Percentiles rank a stretch among this genome's conserved stretches.
Evolutionary conservation across 2,329 filamentous ascomycete genomes (phyloP).

Genomic region (Dactylellina cionopaga): DNA sequence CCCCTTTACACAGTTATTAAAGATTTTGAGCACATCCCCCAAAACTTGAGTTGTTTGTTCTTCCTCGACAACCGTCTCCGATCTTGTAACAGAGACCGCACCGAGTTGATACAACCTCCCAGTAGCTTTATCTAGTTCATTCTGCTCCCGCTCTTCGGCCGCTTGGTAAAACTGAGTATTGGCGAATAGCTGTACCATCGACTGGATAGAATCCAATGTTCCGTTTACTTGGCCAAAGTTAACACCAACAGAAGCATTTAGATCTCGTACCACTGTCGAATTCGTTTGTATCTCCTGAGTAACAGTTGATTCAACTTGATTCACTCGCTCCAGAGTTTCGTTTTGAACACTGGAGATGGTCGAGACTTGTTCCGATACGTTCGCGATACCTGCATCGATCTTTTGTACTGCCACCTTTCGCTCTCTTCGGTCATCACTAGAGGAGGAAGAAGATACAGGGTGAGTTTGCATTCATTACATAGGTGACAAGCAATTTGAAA

Average conservation of each 20-base stretch:
- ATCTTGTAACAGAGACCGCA: not conserved
- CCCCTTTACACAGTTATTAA: not conserved
- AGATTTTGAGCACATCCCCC: not conserved
- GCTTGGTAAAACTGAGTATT: not conserved
- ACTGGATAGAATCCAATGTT: conserved; percentile 7
- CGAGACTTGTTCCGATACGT: not conserved
- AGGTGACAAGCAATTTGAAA: not conserved
- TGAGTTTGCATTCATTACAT: too few relatives aligned
- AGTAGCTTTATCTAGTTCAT: conserved; percentile 10
- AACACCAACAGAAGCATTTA: not conserved
- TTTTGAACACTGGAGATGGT: not conserved
- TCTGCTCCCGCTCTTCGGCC: not conserved
- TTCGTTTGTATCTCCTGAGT: not conserved
- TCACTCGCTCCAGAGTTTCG: conserved; percentile 2
- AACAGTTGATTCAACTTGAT: not conserved
- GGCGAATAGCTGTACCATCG: not conserved
- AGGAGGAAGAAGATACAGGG: too few relatives aligned
- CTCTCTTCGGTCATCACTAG: not conserved
- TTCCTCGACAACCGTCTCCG: not conserved
- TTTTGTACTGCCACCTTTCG: not conserved
- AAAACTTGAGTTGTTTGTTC: not conserved
- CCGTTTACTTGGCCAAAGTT: not conserved
- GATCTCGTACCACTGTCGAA: not conserved
- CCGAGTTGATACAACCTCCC: conserved; percentile 7
- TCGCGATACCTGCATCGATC: not conserved